Percentiles rank a stretch among this genome's conserved stretches.
Conservation (phyloP, 441 rosid genomes). For the Monsonia emarginata region DNA sequence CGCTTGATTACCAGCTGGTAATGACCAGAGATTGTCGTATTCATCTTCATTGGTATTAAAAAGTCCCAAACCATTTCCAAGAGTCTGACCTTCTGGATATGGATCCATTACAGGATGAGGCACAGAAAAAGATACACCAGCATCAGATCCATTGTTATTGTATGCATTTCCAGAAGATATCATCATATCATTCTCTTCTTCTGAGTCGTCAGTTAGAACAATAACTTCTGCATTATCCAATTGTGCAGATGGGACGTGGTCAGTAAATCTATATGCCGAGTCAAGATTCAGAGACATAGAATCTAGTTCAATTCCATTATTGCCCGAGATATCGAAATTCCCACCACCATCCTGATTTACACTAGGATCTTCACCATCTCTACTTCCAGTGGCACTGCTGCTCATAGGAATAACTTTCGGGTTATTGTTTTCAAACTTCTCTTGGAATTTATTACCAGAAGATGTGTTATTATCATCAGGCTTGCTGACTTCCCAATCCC, state of each 20-base stretch:
- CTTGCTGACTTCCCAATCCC: conserved; percentile 82
- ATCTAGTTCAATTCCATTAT: conserved; percentile 66
- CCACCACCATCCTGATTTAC: conserved; percentile 84
- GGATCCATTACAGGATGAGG: conserved; percentile 49
- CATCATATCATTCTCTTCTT: conserved; percentile 62
- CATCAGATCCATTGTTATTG: conserved; percentile 40
- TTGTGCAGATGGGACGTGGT: conserved; percentile 41
- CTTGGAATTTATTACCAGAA: conserved; percentile 55
- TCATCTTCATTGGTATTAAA: conserved; percentile 54
- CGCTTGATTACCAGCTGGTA: conserved; percentile 56
- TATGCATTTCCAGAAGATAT: conserved; percentile 44
- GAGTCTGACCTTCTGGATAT: conserved; percentile 48
- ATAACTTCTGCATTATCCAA: conserved; percentile 59
- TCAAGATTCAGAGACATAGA: conserved; percentile 61
- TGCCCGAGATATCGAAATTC: conserved; percentile 45
- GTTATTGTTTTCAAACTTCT: conserved; percentile 36
- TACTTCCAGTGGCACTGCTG: conserved; percentile 86
- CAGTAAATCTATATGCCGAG: conserved; percentile 41
- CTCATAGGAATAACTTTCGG: conserved; percentile 68
- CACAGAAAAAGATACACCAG: conserved; percentile 46
- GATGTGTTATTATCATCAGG: conserved; percentile 54
- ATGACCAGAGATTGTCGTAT: conserved; percentile 59
- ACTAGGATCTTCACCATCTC: conserved; percentile 90
- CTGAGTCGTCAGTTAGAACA: conserved; percentile 92
- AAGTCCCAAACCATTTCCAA: conserved; percentile 51